Evolutionary conservation across 78 protist species (phyloP), one percentile per base, ranked within the genome.

Genomic region (Isochrysis galbana): DNA sequence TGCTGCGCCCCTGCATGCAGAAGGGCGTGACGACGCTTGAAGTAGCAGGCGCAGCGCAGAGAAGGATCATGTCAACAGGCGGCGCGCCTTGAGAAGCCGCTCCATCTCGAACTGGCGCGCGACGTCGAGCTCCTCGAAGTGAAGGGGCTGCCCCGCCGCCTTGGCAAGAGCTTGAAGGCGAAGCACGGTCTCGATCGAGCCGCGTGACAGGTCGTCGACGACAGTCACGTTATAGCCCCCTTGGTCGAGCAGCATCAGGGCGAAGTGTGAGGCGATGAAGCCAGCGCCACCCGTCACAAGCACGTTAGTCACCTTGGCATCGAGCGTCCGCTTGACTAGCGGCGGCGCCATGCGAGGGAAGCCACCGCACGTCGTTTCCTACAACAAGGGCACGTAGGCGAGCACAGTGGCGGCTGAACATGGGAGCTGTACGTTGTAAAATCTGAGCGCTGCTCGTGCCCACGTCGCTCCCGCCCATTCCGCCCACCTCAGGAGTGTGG

Each of bases 211-310:
- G 38, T 80, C 88, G 88, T 80, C 88, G 19, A 80, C 55, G 23
- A 44, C 39, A 34, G 88, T 80, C 21, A 80, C 54, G n/a, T 80
- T 44, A 38, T 10, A 80, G 55, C 88, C 88, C 5, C 41, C 26
- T 0, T 5, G 7, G 54, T 80, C 88, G 54, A 80, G 5, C 14
- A 80, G 88, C 36, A n/a, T 1, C 32, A 80, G 88, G 39, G 88
- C 88, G 11, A 80, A 80, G 55, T 80, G 88, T 21, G 88, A 80
- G 48, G 36, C 88, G 88, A 80, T 80, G 38, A 80, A 44, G 41
- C 88, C 88, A 25, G 55, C 88, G n/a, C 48, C 88, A 39, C 88
- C 88, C 29, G 88, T 80, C 23, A 80, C 51, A 7, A 80, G 55
- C 54, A 80, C 55, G 23, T 77, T 77, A 32, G 44, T 77, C 22